Percentiles rank a stretch among this genome's conserved stretches.
Conservation (phyloP, 1,139 yeast species). For the Geotrichum cucujoidarum region DNA sequence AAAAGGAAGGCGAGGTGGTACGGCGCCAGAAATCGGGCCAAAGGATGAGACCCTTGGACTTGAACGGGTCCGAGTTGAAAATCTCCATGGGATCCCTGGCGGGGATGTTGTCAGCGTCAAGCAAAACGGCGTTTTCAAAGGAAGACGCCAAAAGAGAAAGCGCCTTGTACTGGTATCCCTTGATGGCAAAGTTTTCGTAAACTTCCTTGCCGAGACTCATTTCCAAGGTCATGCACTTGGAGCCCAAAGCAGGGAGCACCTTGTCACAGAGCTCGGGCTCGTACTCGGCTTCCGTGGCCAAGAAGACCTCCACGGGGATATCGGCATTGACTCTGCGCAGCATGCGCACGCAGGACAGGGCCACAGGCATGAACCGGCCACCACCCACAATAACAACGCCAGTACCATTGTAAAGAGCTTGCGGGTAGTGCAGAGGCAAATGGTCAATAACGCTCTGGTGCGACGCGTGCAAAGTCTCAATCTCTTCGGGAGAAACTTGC, state of each 20-base stretch:
- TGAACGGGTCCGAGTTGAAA: constrained; percentile 53
- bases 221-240: constrained; percentile 62
- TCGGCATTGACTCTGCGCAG: constrained; percentile 58
- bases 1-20: constrained; percentile 62
- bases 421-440: constrained; percentile 45
- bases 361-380: constrained; percentile 69
- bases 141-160: constrained; percentile 69
- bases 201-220: constrained; percentile 50
- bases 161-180: constrained; percentile 76
- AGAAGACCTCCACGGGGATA: constrained; percentile 71
- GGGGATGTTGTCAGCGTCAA: constrained; percentile 76
- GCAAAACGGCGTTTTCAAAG: constrained; percentile 64
- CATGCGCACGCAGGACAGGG: constrained; percentile 59
- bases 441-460: constrained; percentile 51
- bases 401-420: constrained; percentile 42
- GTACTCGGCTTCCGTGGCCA: constrained; percentile 65
- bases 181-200: constrained; percentile 46
- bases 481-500: constrained; percentile 47
- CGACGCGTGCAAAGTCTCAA: constrained; percentile 44
- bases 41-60: constrained; percentile 53
- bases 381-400: constrained; percentile 85
- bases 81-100: constrained; percentile 53
- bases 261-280: constrained; percentile 62
- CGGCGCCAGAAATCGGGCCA: constrained; percentile 88
- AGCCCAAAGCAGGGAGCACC: constrained; percentile 61